These are phyloP conservation scores for Acacia crassicarpa DNA, from an alignment of 306 rosid species.

Conservation along the genomic window DNA sequence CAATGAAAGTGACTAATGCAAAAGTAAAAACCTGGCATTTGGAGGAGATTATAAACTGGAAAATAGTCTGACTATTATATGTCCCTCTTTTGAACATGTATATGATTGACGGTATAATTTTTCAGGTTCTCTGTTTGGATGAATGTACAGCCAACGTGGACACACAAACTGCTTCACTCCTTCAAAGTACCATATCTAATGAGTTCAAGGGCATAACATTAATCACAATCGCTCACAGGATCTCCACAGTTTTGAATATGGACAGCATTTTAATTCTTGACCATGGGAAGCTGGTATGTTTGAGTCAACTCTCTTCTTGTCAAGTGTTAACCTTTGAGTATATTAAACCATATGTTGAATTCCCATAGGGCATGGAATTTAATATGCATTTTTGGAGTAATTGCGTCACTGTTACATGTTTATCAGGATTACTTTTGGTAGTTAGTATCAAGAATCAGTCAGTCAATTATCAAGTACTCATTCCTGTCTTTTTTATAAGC, in stretches of 20 bases:
- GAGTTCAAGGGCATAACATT: conserved; percentile 86
- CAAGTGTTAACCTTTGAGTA: not conserved
- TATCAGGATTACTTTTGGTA: not conserved
- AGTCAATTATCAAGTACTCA: not conserved
- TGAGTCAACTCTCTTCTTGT: conserved; percentile 16
- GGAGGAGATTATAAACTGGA: not conserved
- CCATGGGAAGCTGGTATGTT: conserved; percentile 77
- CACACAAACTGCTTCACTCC: conserved; percentile 75
- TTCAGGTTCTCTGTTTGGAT: conserved; percentile 93
- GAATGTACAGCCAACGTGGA: conserved; percentile 95
- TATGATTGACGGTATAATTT: conserved; percentile 16
- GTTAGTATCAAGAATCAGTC: not conserved
- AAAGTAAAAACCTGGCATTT: not conserved
- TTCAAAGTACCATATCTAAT: conserved; percentile 72
- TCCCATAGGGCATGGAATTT: not conserved
- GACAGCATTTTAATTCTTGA: conserved; percentile 80
- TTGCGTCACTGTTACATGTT: not conserved
- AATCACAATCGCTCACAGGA: conserved; percentile 91
- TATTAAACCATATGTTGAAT: not conserved
- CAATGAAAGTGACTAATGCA: not conserved
- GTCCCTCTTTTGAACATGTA: not conserved
- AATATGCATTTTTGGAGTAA: not conserved
- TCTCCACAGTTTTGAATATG: conserved; percentile 81
- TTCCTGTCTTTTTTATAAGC: no score
- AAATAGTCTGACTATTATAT: not conserved